Conservation (phyloP, 192 early-diverging fungal genomes). For the Linnemannia elongata region DNA sequence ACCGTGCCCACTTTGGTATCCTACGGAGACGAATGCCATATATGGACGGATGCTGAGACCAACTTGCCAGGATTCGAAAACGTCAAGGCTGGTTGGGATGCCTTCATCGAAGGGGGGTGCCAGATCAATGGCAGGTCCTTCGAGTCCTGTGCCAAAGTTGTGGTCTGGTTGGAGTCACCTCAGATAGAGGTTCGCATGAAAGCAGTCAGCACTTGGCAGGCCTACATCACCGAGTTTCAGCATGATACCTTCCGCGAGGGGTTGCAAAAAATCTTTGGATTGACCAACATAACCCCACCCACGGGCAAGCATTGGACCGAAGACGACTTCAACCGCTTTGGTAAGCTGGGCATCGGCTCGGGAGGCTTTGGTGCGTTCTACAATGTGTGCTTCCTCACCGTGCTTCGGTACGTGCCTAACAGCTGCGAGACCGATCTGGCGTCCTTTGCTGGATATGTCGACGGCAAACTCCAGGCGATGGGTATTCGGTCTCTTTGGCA, state of each 20-base stretch:
- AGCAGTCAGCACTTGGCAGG: slow-evolving; percentile 3
- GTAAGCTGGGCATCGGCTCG: slow-evolving; percentile 15
- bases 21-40: slow-evolving; percentile 14
- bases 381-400: slow-evolving; percentile 14
- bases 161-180: slow-evolving; percentile 3
- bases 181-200: slow-evolving; percentile 1
- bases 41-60: slow-evolving; percentile 10
- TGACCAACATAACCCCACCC: background rate
- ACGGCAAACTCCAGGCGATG: slow-evolving; percentile 7
- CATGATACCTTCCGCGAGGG: slow-evolving; percentile 12
- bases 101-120: slow-evolving; percentile 9
- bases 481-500: slow-evolving; percentile 18
- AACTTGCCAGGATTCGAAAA: slow-evolving; percentile 8
- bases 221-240: slow-evolving; percentile 17
- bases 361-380: slow-evolving; percentile 14
- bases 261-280: slow-evolving; percentile 14
- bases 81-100: slow-evolving; percentile 20
- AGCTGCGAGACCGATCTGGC: slow-evolving; percentile 13
- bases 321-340: slow-evolving; percentile 16
- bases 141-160: slow-evolving; percentile 9
- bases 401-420: slow-evolving; percentile 9
- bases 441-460: slow-evolving; percentile 10
- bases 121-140: slow-evolving; percentile 17
- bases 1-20: slow-evolving; percentile 10
- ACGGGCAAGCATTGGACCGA: slow-evolving; percentile 7